Evolutionary conservation across 2,329 filamentous ascomycete genomes (phyloP), one percentile per base, ranked within the genome.

Genomic region (Boeremia lycopersici): DNA sequence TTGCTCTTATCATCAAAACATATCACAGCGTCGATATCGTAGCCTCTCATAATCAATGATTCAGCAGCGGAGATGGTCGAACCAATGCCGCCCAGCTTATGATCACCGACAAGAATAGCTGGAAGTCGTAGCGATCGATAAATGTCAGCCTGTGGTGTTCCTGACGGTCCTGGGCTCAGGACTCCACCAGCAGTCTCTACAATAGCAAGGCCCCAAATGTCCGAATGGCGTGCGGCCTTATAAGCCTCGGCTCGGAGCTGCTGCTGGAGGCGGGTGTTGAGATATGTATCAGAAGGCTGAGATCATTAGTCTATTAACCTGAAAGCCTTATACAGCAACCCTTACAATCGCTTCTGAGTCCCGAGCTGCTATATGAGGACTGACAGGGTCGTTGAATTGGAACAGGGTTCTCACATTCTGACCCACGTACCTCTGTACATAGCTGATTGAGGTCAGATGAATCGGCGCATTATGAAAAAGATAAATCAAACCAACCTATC

Each of bases 101-200:
- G 81, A 70, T 96, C 91, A 6, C 88, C 90, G 0, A 96, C 81
- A 0, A 96, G 82, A 12, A 95, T 75, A 1, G 89, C 83, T 0
- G 91, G 90, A 1, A 89, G 75, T n/a, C 90, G 82, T 1, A 96
- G 75, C 0, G 89, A 86, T 17, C 87, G 80, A 69, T 93, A 95
- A 1, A 93, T 76, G 66, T 96, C 90, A 2, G 87, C 90, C 68
- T 96, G 91, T 0, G 88, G 86, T 1, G 82, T 88, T 9, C 90
- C 89, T 31, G 88, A 90, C 0, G 90, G 91, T 0, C 84, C 84
- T 0, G 91, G 91, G 0, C 90, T 93, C 57, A 93, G 86, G 0
- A 93, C 89, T 0, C 91, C 91, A 0, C 90, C 91, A 1, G 91
- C 90, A 1, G 91, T 95, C 71, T 96, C 91, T 40, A 95, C 79